phyloP scores from a whole-genome alignment of 1,284 basidiomycete species.

The Moesziomyces aphidis region DNA sequence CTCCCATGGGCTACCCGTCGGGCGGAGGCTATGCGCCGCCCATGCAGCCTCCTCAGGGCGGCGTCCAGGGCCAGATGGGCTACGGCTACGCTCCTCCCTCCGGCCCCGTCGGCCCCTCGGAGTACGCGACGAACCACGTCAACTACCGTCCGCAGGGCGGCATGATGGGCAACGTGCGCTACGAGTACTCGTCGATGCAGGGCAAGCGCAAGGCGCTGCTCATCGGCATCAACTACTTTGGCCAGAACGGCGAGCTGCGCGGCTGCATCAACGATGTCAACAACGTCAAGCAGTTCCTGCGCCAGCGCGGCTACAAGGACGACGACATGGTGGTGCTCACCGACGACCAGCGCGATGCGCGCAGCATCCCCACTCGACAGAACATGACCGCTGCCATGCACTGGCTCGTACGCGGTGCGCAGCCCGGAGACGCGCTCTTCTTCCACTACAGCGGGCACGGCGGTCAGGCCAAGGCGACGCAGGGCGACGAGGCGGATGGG shows the following conservation, averaged over 20 bases:
- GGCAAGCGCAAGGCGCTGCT: slow-evolving; percentile 67
- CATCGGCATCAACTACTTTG: slow-evolving; percentile 67
- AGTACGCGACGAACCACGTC: slow-evolving; percentile 54
- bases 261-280: slow-evolving; percentile 67
- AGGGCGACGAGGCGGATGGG: slow-evolving; percentile 67
- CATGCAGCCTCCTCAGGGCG: slow-evolving; percentile 28
- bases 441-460: slow-evolving; percentile 67
- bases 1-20: slow-evolving; percentile 19
- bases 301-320: slow-evolving; percentile 62
- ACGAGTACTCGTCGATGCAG: slow-evolving; percentile 64
- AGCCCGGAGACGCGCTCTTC: slow-evolving; percentile 66
- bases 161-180: slow-evolving; percentile 59
- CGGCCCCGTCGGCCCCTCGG: slow-evolving; percentile 55
- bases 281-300: slow-evolving; percentile 65
- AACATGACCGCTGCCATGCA: slow-evolving; percentile 68
- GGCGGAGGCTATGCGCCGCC: slow-evolving; percentile 41
- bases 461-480: slow-evolving; percentile 63
- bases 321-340: slow-evolving; percentile 68
- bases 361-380: slow-evolving; percentile 64
- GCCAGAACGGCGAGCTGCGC: slow-evolving; percentile 57
- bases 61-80: slow-evolving; percentile 41
- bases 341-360: slow-evolving; percentile 58
- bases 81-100: slow-evolving; percentile 38
- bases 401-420: slow-evolving; percentile 65
- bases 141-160: slow-evolving; percentile 60